Percentiles rank a stretch among this genome's conserved stretches.
Conservation (phyloP, 768 basidiomycete genomes). For the Mycena haematopus region DNA sequence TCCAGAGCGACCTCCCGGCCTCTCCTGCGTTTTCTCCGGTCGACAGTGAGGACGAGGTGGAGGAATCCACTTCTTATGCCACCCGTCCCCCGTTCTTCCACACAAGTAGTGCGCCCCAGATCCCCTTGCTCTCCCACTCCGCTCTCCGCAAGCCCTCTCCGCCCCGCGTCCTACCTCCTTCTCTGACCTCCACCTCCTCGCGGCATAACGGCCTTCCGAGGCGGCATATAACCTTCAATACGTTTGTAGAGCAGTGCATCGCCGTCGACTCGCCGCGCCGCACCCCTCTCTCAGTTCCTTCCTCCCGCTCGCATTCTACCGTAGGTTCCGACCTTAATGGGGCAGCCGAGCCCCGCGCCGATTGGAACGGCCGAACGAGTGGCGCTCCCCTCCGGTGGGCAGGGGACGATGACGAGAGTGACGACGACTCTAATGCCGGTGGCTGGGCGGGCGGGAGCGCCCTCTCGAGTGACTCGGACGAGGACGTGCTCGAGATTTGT, state of each 20-base stretch:
- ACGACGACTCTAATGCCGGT: slow-evolving; percentile 41
- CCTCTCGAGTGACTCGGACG: slow-evolving; percentile 28
- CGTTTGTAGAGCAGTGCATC: slow-evolving; percentile 96
- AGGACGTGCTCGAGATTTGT: slow-evolving; percentile 25
- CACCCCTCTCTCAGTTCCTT: slow-evolving; percentile 11
- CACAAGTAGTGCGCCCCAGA: slow-evolving; percentile 89
- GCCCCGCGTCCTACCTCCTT: slow-evolving; percentile 60
- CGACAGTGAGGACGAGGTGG: slow-evolving; percentile 60
- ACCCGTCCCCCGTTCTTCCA: slow-evolving; percentile 72
- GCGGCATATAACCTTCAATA: slow-evolving; percentile 96
- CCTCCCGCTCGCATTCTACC: slow-evolving; percentile 7
- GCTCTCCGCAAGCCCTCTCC: slow-evolving; percentile 72
- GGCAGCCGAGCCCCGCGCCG: not conserved
- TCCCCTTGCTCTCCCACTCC: slow-evolving; percentile 56
- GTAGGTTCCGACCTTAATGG: not conserved
- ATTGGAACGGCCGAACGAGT: slow-evolving; percentile 29
- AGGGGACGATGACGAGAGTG: slow-evolving; percentile 37
- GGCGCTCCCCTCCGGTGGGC: slow-evolving; percentile 28
- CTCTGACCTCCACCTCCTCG: not conserved
- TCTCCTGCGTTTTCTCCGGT: slow-evolving; percentile 67
- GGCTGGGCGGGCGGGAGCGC: slow-evolving; percentile 32
- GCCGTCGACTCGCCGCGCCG: slow-evolving; percentile 76
- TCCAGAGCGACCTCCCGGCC: slow-evolving; percentile 72
- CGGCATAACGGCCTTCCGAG: slow-evolving; percentile 51
- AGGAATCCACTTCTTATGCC: slow-evolving; percentile 32